These are phyloP conservation scores for Viola odorata DNA, from an alignment of 345 rosid species.

Conservation along the genomic window DNA sequence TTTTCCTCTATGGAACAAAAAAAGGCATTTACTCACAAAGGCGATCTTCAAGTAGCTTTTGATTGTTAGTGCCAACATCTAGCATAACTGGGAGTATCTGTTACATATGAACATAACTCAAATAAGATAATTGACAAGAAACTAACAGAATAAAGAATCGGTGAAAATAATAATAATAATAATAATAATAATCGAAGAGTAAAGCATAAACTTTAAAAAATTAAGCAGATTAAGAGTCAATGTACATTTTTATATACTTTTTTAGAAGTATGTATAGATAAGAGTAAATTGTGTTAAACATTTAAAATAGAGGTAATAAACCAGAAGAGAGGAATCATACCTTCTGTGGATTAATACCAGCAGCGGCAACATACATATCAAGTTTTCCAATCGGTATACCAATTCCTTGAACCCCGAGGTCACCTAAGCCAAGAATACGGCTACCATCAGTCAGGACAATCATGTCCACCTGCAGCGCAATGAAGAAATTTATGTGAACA, in stretches of 20 bases:
- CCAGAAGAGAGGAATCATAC: constrained; percentile 38
- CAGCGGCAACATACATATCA: constrained; percentile 98
- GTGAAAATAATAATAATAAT: constrained; percentile 12
- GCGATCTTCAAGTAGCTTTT: constrained; percentile 73
- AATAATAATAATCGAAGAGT: constrained; percentile 7
- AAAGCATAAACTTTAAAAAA: neutral
- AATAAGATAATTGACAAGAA: too few species aligned
- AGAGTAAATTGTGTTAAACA: constrained; percentile 3
- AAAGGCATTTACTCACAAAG: constrained; percentile 58
- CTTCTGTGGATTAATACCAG: constrained; percentile 91
- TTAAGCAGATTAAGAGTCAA: constrained; percentile 3
- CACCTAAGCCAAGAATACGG: constrained; percentile 96
- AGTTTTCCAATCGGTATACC: constrained; percentile 96
- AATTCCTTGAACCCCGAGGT: constrained; percentile 97
- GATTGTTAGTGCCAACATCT: constrained; percentile 94
- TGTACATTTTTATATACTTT: neutral
- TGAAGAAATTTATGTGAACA: neutral
- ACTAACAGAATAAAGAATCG: neutral
- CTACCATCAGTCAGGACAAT: constrained; percentile 95
- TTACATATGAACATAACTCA: constrained; percentile 6
- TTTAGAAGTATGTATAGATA: constrained; percentile 1
- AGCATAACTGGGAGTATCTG: constrained; percentile 94
- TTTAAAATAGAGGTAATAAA: neutral
- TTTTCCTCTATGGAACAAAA: neutral
- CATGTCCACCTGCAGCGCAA: constrained; percentile 80